Conservation (phyloP, 106 monocot species). For the Amphibolis antarctica region DNA sequence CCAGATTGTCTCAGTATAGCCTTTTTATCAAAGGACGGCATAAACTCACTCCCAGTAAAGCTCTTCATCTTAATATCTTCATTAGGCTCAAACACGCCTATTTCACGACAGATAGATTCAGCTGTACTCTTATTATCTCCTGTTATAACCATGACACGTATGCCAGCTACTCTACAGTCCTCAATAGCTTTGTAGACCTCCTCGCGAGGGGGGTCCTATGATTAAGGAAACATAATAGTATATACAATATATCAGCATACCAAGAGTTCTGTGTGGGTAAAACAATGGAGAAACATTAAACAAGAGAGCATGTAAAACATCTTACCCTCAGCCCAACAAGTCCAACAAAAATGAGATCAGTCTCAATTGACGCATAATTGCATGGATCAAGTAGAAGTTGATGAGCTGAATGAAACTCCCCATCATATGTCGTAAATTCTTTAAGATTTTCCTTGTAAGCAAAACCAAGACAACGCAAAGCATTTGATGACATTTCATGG, state of each 20-base stretch:
- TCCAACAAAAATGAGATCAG: slow-evolving; percentile 18
- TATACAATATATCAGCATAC: too few species aligned
- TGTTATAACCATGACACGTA: slow-evolving; percentile 55
- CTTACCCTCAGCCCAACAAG: slow-evolving; percentile 16
- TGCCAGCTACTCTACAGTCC: slow-evolving; percentile 53
- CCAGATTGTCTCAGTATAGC: slow-evolving; percentile 30
- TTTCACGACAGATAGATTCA: slow-evolving; percentile 56
- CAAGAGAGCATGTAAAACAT: neutral
- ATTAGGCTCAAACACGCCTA: slow-evolving; percentile 30
- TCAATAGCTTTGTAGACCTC: slow-evolving; percentile 62
- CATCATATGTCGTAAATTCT: slow-evolving; percentile 16
- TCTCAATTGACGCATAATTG: slow-evolving; percentile 23
- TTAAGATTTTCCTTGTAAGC: slow-evolving; percentile 14
- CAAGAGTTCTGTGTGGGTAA: neutral
- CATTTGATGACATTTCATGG: slow-evolving; percentile 18
- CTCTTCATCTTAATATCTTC: slow-evolving; percentile 26
- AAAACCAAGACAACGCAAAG: slow-evolving; percentile 20
- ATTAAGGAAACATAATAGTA: neutral
- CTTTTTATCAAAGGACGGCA: slow-evolving; percentile 11
- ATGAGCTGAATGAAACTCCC: slow-evolving; percentile 21
- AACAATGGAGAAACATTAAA: neutral
- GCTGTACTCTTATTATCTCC: slow-evolving; percentile 77
- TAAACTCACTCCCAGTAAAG: slow-evolving; percentile 60
- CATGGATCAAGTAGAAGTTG: slow-evolving; percentile 18
- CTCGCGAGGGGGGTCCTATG: slow-evolving; percentile 17